Evolutionary conservation across 2,329 filamentous ascomycete genomes (phyloP).

Genomic region (Fusarium globosum): DNA sequence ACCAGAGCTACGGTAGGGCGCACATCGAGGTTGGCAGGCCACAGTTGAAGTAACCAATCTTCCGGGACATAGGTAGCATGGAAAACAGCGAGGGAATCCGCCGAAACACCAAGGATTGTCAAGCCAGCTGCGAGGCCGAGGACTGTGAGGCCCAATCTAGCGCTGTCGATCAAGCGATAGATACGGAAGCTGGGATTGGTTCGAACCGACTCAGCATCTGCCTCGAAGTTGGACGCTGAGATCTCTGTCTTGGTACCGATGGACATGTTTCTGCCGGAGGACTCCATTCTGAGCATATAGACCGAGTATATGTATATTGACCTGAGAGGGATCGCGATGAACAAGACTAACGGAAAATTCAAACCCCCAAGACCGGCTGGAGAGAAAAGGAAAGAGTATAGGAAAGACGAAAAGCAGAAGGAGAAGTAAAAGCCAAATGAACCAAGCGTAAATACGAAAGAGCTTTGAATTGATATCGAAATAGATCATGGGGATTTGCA

Average conservation of each 20-base stretch:
- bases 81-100: slow-evolving; percentile 66
- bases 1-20: slow-evolving; percentile 67
- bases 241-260: slow-evolving; percentile 53
- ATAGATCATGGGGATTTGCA: slow-evolving; percentile 7
- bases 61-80: slow-evolving; percentile 61
- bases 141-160: slow-evolving; percentile 59
- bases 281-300: slow-evolving; percentile 22
- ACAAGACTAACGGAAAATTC: slow-evolving; percentile 7
- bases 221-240: slow-evolving; percentile 62
- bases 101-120: slow-evolving; percentile 64
- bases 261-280: slow-evolving; percentile 38
- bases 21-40: slow-evolving; percentile 68
- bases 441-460: slow-evolving; percentile 3
- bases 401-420: background rate
- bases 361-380: slow-evolving; percentile 26
- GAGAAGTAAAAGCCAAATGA: background rate
- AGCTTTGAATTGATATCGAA: background rate
- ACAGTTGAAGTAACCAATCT: slow-evolving; percentile 64
- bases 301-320: background rate
- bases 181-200: slow-evolving; percentile 53
- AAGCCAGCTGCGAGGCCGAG: slow-evolving; percentile 64
- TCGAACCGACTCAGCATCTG: slow-evolving; percentile 53
- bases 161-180: slow-evolving; percentile 56
- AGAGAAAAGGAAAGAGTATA: slow-evolving; percentile 14
- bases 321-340: background rate